These are phyloP conservation scores for Suillus americanus DNA, from an alignment of 768 basidiomycete genomes.

Conservation along the genomic window DNA sequence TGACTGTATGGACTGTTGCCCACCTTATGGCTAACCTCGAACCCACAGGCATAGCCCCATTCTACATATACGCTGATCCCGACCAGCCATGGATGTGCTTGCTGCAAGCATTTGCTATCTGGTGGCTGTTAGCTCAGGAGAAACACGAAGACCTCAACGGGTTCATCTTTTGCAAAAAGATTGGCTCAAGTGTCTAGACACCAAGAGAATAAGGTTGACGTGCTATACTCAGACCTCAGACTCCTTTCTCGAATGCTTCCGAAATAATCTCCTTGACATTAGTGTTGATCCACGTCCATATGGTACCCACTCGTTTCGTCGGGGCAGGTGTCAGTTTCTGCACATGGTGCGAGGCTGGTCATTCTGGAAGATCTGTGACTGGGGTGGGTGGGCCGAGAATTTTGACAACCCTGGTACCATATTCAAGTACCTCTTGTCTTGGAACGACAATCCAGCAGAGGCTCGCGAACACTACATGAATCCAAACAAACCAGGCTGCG, in stretches of 20 bases:
- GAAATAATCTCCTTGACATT: constrained; percentile 42
- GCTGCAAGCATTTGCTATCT: constrained; percentile 32
- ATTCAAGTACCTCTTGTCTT: constrained; percentile 43
- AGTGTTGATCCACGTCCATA: constrained; percentile 33
- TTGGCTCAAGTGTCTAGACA: neutral
- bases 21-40: neutral
- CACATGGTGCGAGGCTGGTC: constrained; percentile 31
- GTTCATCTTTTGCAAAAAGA: constrained; percentile 2
- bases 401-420: constrained; percentile 39
- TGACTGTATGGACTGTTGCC: neutral
- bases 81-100: constrained; percentile 33
- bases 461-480: constrained; percentile 38
- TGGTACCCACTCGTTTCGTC: constrained; percentile 34
- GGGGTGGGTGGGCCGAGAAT: constrained; percentile 44
- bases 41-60: constrained; percentile 31
- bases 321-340: constrained; percentile 42
- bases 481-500: constrained; percentile 22
- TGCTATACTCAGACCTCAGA: constrained; percentile 16
- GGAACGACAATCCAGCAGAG: constrained; percentile 37
- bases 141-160: neutral
- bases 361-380: constrained; percentile 40
- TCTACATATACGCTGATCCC: constrained; percentile 21
- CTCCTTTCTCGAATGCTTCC: constrained; percentile 38
- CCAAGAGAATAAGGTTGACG: too few relatives aligned
- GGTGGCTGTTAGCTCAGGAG: constrained; percentile 16